phyloP scores from a whole-genome alignment of 1,139 yeast genomes.

The Fermentozyma sake region DNA sequence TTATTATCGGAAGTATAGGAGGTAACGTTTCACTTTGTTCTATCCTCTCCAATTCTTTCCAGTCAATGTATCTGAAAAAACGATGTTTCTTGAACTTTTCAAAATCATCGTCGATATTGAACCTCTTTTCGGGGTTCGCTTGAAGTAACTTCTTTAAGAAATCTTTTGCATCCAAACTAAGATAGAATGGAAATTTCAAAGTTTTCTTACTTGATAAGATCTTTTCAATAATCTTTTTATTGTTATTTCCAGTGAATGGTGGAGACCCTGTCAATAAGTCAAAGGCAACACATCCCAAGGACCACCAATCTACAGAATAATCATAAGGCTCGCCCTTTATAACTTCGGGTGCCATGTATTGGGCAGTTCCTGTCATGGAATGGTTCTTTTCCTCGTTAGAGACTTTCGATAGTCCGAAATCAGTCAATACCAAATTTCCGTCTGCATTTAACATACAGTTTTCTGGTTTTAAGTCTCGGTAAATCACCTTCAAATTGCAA shows the following conservation, averaged over 20 bases:
- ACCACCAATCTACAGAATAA: conserved; percentile 94
- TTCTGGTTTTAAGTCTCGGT: conserved; percentile 91
- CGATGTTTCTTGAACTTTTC: conserved; percentile 60
- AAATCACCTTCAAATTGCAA: conserved; percentile 68
- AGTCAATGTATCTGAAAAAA: conserved; percentile 74
- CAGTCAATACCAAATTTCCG: conserved; percentile 85
- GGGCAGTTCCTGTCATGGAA: conserved; percentile 90
- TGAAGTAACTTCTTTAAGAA: conserved; percentile 67
- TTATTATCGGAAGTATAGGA: conserved; percentile 81
- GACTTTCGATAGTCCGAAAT: conserved; percentile 86
- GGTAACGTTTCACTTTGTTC: conserved; percentile 40
- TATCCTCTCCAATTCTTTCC: conserved; percentile 58
- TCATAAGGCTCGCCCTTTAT: conserved; percentile 83
- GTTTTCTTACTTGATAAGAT: conserved; percentile 62
- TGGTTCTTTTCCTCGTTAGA: conserved; percentile 46
- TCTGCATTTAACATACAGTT: conserved; percentile 76
- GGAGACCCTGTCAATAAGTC: conserved; percentile 91
- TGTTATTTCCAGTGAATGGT: conserved; percentile 88
- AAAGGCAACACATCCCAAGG: conserved; percentile 83
- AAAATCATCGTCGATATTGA: conserved; percentile 60
- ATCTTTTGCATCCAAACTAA: conserved; percentile 83
- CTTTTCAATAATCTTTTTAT: conserved; percentile 76
- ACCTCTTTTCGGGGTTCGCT: conserved; percentile 69
- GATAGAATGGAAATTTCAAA: conserved; percentile 73
- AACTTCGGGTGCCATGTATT: conserved; percentile 96